Conservation (phyloP, 2,329 filamentous ascomycete species). For the Fusarium cicatricum region DNA sequence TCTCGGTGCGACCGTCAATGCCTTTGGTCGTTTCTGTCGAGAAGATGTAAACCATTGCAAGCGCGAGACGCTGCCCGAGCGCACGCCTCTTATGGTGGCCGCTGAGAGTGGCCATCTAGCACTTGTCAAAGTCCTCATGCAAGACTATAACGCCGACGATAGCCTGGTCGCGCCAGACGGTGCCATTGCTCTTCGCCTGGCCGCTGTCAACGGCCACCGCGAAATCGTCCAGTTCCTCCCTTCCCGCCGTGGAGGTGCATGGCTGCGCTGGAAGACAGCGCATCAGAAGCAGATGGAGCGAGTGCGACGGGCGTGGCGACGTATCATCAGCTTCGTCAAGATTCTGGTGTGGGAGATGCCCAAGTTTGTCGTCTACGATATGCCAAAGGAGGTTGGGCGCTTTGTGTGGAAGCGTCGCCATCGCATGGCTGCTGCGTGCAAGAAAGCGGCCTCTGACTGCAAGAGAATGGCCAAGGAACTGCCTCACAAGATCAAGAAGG, state of each 20-base stretch:
- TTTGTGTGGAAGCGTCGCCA: conserved; percentile 39
- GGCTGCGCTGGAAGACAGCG: conserved; percentile 47
- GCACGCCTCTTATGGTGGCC: conserved; percentile 57
- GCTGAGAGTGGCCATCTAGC: conserved; percentile 51
- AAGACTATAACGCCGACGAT: conserved; percentile 54
- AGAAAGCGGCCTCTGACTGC: too few species aligned
- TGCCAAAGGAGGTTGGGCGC: conserved; percentile 34
- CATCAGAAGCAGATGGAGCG: conserved; percentile 44
- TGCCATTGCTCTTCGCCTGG: conserved; percentile 55
- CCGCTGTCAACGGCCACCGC: conserved; percentile 50
- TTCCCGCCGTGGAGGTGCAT: conserved; percentile 48
- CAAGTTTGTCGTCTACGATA: conserved; percentile 40
- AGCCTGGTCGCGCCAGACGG: conserved; percentile 55
- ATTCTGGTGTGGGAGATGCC: conserved; percentile 45
- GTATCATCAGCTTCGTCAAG: conserved; percentile 37
- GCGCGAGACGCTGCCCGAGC: conserved; percentile 34
- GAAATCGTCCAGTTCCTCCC: conserved; percentile 56
- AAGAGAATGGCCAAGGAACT: conserved; percentile 39
- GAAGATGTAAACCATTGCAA: neutral
- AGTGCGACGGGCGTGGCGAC: conserved; percentile 31
- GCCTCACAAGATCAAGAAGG: conserved; percentile 39
- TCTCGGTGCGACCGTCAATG: conserved; percentile 49
- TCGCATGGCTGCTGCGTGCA: conserved; percentile 44
- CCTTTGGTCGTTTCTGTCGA: conserved; percentile 26
- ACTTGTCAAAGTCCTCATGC: conserved; percentile 52